Percentiles rank a stretch among this genome's conserved stretches.
Conservation (phyloP, 1,139 yeast genomes). For the Protomyces arabidopsidicola region DNA sequence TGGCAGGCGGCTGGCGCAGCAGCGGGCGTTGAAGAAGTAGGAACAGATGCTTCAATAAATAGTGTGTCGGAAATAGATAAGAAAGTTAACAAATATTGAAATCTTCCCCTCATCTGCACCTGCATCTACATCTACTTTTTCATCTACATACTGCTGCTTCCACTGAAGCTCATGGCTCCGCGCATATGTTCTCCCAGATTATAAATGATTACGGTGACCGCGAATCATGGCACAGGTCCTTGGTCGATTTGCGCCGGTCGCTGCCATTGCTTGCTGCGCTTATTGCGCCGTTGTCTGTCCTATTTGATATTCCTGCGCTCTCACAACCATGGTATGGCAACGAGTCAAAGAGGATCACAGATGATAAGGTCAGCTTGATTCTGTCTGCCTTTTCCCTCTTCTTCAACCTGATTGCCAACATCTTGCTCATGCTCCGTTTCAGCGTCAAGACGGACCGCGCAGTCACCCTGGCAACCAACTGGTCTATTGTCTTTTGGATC, state of each 20-base stretch:
- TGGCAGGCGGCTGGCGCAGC: constrained; percentile 1
- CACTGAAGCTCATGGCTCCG: neutral
- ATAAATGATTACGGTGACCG: neutral
- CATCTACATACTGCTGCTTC: neutral
- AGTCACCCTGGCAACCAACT: neutral
- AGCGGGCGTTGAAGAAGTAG: constrained; percentile 2
- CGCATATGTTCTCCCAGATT: neutral
- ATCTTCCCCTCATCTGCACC: too few relatives aligned
- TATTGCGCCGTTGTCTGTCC: constrained; percentile 19
- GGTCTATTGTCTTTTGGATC: constrained; percentile 14
- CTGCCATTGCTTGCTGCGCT: constrained; percentile 17
- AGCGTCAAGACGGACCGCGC: constrained; percentile 3
- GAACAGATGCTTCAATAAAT: neutral
- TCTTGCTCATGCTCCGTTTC: constrained; percentile 13
- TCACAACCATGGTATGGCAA: constrained; percentile 24
- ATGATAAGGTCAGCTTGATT: constrained; percentile 4
- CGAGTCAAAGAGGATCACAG: constrained; percentile 13
- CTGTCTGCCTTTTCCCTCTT: constrained; percentile 14
- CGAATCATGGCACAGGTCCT: neutral
- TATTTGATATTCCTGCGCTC: constrained; percentile 19
- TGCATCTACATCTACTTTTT: too few relatives aligned
- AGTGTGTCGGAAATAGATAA: neutral
- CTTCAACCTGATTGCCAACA: constrained; percentile 10
- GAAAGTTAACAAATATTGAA: too few relatives aligned
- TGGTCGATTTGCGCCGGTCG: neutral